Conservation (phyloP, 2,329 filamentous ascomycete species). For the Albifimbria verrucaria region DNA sequence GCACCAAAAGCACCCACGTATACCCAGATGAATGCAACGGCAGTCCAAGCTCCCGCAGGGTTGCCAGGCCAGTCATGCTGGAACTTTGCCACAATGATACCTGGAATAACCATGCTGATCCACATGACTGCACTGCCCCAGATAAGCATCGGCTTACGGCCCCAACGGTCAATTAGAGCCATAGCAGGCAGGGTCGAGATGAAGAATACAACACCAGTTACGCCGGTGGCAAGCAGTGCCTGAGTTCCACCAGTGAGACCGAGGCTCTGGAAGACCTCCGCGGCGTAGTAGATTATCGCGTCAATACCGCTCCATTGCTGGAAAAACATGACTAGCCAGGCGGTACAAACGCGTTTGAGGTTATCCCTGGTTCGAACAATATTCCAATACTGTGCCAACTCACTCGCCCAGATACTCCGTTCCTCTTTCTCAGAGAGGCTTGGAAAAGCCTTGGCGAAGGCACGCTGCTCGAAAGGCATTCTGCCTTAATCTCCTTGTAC, state of each 20-base stretch:
- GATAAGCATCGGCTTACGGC: constrained; percentile 35
- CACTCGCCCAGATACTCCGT: constrained; percentile 37
- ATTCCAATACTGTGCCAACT: constrained; percentile 48
- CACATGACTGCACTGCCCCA: constrained; percentile 36
- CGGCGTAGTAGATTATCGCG: constrained; percentile 42
- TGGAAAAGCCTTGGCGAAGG: constrained; percentile 57
- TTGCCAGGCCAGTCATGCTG: constrained; percentile 33
- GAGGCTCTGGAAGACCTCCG: constrained; percentile 62
- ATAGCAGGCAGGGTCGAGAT: constrained; percentile 28
- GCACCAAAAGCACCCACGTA: constrained; percentile 49
- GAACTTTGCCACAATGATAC: constrained; percentile 37
- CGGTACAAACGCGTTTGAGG: constrained; percentile 62
- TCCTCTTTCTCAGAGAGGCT: constrained; percentile 37
- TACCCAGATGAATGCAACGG: constrained; percentile 34
- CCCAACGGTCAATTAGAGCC: constrained; percentile 37
- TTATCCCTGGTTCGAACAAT: constrained; percentile 46
- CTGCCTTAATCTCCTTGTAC: constrained; percentile 79
- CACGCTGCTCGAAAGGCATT: constrained; percentile 74
- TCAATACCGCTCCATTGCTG: constrained; percentile 39
- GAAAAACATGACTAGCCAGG: constrained; percentile 61
- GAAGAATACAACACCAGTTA: constrained; percentile 69
- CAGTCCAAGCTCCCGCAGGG: constrained; percentile 32
- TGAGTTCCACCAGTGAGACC: constrained; percentile 59
- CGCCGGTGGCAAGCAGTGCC: constrained; percentile 64
- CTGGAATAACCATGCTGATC: constrained; percentile 33